Evolutionary conservation across 2,329 filamentous ascomycete genomes (phyloP), one percentile per base, ranked within the genome.

Genomic region (Knufia fluminis): DNA sequence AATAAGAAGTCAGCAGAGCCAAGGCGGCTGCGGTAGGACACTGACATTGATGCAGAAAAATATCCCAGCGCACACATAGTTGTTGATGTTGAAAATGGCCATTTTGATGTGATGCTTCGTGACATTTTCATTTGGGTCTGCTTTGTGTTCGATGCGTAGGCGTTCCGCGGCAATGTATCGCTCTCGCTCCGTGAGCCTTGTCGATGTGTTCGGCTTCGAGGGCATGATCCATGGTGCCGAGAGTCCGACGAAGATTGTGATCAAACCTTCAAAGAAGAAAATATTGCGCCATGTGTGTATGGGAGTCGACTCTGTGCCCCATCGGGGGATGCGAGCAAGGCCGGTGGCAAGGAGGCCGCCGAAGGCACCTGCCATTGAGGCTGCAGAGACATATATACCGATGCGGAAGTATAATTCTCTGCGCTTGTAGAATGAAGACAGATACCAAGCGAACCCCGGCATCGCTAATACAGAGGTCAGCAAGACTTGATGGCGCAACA

Each of bases 341-440:
- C 75, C 78, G 50, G 80, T 83, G 1, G 80, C 80, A 3, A 83
- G 68, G 2, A 79, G 80, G 1, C 82, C 82, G 0, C 87, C 86
- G 62, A 94, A 90, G 1, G 82, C 83, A 33, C 86, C 91, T 1
- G 88, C 87, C 3, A 94, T 74, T 1, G 82, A 81, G 0, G 81
- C 80, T 0, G 70, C 69, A 17, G 71, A 69, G 12, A 74, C 57
- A 54, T 80, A 82, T 20, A 81, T 61, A 2, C 77, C 78, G 45
- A 73, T 73, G 2, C 78, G 67, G 24, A 79, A 66, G 28, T 78
- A 77, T 8, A 80, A 64, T 55, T 77, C 75, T 32, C 76, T 68
- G n/a, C 78, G 67, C 8, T 76, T 70, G 58, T 82, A 83, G 65
- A 82, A 79, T 61, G 78, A 79, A 0, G 72, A 75, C 1, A 79